Percentiles rank a stretch among this genome's conserved stretches.
Conservation (phyloP, 805 yeast species). For the Candida andamanensis region DNA sequence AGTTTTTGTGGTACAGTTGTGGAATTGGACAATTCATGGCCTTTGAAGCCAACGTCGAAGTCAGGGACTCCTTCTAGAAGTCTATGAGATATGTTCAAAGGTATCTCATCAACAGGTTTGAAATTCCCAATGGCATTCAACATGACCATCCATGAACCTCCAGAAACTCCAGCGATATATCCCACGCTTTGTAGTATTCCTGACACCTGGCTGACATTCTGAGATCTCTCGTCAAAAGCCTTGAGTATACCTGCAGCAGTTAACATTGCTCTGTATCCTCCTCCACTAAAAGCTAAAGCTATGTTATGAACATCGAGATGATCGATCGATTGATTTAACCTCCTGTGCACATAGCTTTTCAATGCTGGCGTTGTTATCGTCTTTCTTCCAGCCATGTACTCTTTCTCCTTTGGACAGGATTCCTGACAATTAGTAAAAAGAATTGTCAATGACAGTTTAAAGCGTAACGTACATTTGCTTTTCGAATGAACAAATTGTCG, state of each 20-base stretch:
- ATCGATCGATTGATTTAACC: slow-evolving; percentile 14
- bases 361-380: too few relatives aligned
- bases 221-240: slow-evolving; percentile 44
- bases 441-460: too few relatives aligned
- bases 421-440: slow-evolving; percentile 5
- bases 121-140: not conserved
- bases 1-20: not conserved
- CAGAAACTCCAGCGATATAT: slow-evolving; percentile 63
- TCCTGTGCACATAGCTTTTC: too few relatives aligned
- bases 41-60: slow-evolving; percentile 29
- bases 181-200: slow-evolving; percentile 51
- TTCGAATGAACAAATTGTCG: not conserved
- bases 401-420: slow-evolving; percentile 8
- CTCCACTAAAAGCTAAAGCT: slow-evolving; percentile 45
- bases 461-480: slow-evolving; percentile 1
- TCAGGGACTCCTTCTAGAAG: slow-evolving; percentile 55
- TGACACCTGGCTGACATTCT: slow-evolving; percentile 14
- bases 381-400: slow-evolving; percentile 24
- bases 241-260: slow-evolving; percentile 51
- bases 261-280: slow-evolving; percentile 57
- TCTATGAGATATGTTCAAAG: slow-evolving; percentile 42
- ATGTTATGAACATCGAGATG: too few relatives aligned
- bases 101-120: slow-evolving; percentile 6
- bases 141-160: slow-evolving; percentile 70
- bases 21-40: not conserved